A percentile compares a stretch with the other conserved stretches of the same genome.
phyloP scores from a whole-genome alignment of 305 asterid genomes.

The Nicotiana rustica region DNA sequence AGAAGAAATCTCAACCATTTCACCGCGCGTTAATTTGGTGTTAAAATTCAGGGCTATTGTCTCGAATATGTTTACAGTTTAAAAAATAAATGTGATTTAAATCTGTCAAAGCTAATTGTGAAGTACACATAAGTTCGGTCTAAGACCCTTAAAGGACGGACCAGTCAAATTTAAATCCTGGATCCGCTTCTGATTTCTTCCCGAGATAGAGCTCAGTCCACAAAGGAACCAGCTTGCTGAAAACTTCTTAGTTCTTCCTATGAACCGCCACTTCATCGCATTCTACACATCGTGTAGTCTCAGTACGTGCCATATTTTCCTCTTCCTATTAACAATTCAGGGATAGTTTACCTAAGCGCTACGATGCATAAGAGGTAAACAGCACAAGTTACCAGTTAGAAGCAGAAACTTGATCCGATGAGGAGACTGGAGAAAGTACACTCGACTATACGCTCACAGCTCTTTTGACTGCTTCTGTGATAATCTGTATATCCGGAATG shows the following conservation, averaged over 20 bases:
- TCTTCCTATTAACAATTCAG: background rate
- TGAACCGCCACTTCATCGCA: background rate
- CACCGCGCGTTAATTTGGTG: no score
- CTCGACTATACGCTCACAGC: constrained; percentile 41
- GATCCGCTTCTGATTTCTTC: background rate
- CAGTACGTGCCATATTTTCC: background rate
- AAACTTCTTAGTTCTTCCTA: constrained; percentile 16
- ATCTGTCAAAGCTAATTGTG: no score
- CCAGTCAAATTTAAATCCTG: background rate
- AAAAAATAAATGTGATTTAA: no score
- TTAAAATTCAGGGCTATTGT: no score
- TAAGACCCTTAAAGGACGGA: background rate
- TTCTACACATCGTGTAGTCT: background rate
- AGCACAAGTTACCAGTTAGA: background rate
- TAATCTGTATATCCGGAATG: constrained; percentile 71
- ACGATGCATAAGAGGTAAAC: background rate
- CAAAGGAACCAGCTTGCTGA: constrained; percentile 14
- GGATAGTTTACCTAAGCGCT: background rate
- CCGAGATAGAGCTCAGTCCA: constrained; percentile 30
- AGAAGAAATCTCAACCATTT: no score
- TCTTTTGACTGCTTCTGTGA: constrained; percentile 65
- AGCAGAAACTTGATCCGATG: constrained; percentile 17
- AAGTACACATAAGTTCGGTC: no score
- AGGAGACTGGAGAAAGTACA: constrained; percentile 26
- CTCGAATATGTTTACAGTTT: no score